phyloP scores from a whole-genome alignment of 805 yeast genomes.

The Wickerhamiella australiensis region DNA sequence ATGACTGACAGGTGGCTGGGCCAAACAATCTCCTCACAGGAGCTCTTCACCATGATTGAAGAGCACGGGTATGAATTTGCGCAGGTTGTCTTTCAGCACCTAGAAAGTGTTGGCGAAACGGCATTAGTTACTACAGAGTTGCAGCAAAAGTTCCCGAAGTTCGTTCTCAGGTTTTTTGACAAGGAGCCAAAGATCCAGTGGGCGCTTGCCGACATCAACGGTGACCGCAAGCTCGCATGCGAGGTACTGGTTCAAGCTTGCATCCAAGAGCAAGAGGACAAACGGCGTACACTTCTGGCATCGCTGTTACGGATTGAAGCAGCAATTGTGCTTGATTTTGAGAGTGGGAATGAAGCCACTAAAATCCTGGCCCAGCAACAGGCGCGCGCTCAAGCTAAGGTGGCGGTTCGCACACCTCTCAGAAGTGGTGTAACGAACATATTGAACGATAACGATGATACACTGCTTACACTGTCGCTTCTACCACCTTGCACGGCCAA shows the following conservation, averaged over 20 bases:
- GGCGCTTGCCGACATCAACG: constrained; percentile 1
- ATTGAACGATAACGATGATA: background rate
- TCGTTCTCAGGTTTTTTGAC: background rate
- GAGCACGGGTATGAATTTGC: constrained; percentile 6
- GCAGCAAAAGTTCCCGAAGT: background rate
- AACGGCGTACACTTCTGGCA: background rate
- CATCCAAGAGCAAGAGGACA: background rate
- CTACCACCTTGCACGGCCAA: background rate
- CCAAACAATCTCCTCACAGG: background rate
- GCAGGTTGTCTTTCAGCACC: constrained; percentile 6
- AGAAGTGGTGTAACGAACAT: background rate
- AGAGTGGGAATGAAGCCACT: background rate
- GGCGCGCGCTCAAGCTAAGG: background rate
- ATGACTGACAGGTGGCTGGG: constrained; percentile 2
- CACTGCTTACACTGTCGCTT: background rate
- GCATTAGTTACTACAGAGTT: background rate
- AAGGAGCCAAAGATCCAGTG: constrained; percentile 2
- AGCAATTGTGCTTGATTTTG: background rate
- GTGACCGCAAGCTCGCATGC: background rate
- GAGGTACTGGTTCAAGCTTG: background rate
- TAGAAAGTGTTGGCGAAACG: background rate
- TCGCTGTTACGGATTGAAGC: constrained; percentile 1
- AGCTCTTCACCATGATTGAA: background rate
- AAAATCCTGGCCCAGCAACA: background rate
- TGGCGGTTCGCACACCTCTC: background rate